phyloP scores from a whole-genome alignment of 495 filamentous ascomycete genomes.

The Lentithecium fluviatile region DNA sequence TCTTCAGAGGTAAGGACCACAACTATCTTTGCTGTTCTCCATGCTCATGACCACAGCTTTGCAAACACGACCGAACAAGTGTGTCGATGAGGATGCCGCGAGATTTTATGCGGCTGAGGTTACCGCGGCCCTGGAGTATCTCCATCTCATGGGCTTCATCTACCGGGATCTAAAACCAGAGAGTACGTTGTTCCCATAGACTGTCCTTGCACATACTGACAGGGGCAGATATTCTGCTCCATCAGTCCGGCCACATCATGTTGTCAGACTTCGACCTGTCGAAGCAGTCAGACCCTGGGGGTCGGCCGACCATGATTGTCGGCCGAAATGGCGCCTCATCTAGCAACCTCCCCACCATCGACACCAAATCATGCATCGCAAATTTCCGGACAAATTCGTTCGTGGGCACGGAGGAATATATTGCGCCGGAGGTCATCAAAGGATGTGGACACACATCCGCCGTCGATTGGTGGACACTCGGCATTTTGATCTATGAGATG shows the following conservation, averaged over 20 bases:
- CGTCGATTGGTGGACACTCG: conserved; percentile 98
- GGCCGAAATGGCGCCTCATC: conserved; percentile 78
- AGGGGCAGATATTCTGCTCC: conserved; percentile 81
- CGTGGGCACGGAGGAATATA: conserved; percentile 97
- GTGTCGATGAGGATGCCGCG: conserved; percentile 93
- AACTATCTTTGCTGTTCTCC: background rate
- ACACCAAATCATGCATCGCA: conserved; percentile 96
- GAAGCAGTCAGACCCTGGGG: conserved; percentile 94
- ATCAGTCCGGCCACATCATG: conserved; percentile 99
- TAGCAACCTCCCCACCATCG: conserved; percentile 85
- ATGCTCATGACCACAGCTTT: conserved; percentile 56
- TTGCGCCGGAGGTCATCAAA: conserved; percentile 97
- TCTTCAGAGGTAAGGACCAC: conserved; percentile 68
- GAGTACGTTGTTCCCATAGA: conserved; percentile 58
- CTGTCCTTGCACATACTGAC: conserved; percentile 29
- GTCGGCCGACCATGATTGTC: conserved; percentile 95
- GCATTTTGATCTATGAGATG: conserved; percentile 98
- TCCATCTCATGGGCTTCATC: conserved; percentile 99
- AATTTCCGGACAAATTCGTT: conserved; percentile 99
- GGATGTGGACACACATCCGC: conserved; percentile 97
- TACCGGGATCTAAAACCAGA: conserved; percentile 98
- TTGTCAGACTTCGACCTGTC: conserved; percentile 98
- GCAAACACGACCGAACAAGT: conserved; percentile 95
- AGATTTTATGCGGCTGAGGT: conserved; percentile 97
- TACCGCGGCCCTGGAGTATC: conserved; percentile 94